Conservation (phyloP, 768 basidiomycete genomes). For the Pseudohyphozyma bogoriensis region DNA sequence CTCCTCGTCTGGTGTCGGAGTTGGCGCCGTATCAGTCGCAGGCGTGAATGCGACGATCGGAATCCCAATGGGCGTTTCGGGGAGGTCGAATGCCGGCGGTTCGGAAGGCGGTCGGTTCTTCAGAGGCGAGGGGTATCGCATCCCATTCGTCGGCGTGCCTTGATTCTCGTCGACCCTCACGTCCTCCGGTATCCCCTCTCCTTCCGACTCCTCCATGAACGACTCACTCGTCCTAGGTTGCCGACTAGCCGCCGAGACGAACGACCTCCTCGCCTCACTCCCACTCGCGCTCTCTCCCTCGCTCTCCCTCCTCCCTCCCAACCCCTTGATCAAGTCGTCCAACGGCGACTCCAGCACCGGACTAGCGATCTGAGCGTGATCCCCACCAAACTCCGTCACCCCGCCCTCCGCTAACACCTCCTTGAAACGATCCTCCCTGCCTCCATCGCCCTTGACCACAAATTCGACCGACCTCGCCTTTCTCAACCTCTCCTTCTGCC, state of each 20-base stretch:
- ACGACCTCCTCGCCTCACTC: neutral
- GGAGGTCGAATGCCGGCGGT: neutral
- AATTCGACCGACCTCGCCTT: no score
- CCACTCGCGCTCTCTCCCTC: neutral
- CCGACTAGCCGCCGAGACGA: neutral
- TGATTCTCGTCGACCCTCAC: neutral
- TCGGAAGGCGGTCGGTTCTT: neutral
- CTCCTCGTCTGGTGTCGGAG: neutral
- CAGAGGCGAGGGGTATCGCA: neutral
- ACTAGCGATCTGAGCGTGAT: no score
- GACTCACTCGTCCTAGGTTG: neutral
- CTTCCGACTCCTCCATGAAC: neutral
- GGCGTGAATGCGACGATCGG: neutral
- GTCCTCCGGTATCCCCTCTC: neutral
- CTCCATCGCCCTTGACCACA: no score
- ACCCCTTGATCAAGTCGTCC: constrained; percentile 1
- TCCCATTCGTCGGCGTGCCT: neutral
- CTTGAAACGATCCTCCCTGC: no score
- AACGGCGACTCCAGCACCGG: no score
- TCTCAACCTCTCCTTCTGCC: no score
- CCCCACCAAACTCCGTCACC: no score
- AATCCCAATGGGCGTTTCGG: neutral
- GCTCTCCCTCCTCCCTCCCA: neutral
- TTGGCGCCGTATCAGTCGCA: no score
- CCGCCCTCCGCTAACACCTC: no score